phyloP scores from a whole-genome alignment of 2,329 filamentous ascomycete genomes.

The Colletotrichum falcatum region DNA sequence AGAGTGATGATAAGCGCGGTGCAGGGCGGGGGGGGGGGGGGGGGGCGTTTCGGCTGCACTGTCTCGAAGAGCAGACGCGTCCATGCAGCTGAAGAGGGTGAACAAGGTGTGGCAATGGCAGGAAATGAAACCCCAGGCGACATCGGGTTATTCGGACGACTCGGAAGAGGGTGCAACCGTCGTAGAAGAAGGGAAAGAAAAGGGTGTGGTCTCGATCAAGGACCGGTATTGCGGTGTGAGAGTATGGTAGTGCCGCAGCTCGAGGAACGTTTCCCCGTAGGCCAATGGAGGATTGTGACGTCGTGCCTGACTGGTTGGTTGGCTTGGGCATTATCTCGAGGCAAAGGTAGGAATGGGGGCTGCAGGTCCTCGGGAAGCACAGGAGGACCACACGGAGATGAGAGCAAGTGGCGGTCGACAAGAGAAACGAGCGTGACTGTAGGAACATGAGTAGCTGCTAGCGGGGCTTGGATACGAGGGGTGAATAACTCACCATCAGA shows the following conservation, averaged over 20 bases:
- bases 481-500: constrained; percentile 4
- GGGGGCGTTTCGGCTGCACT: background rate
- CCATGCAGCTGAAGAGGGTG: background rate
- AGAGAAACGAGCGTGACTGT: background rate
- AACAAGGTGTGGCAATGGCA: background rate
- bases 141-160: too few relatives aligned
- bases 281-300: background rate
- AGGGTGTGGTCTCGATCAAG: background rate
- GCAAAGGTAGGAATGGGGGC: background rate
- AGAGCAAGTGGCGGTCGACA: background rate
- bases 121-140: too few relatives aligned
- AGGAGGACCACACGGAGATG: background rate
- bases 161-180: background rate
- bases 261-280: background rate
- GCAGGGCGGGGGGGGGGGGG: background rate
- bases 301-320: too few relatives aligned
- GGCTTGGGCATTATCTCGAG: background rate
- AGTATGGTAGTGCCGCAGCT: background rate
- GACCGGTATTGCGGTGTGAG: background rate
- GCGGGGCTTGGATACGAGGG: background rate
- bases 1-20: background rate
- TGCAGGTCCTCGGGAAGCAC: background rate
- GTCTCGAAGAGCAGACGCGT: background rate
- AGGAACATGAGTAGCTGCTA: background rate
- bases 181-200: background rate